Evolutionary conservation across 2,329 filamentous ascomycete species (phyloP).

Genomic region (Alternaria rosae): DNA sequence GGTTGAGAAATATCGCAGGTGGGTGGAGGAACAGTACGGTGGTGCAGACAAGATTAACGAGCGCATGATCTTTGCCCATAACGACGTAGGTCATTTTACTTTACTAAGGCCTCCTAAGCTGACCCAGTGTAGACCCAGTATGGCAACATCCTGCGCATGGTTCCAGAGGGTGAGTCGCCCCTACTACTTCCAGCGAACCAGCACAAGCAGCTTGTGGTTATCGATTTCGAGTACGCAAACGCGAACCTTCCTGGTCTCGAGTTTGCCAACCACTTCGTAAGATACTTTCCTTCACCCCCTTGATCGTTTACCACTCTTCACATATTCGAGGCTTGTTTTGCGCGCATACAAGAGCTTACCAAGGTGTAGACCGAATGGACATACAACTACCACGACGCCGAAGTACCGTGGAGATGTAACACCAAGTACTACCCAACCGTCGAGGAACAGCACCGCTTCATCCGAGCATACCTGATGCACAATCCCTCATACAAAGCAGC

Average conservation of each 20-base stretch:
- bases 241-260: slow-evolving; percentile 87
- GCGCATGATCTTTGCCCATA: slow-evolving; percentile 91
- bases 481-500: slow-evolving; percentile 69
- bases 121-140: slow-evolving; percentile 80
- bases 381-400: slow-evolving; percentile 90
- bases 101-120: neutral
- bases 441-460: slow-evolving; percentile 84
- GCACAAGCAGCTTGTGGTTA: slow-evolving; percentile 95
- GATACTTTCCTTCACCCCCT: slow-evolving; percentile 23
- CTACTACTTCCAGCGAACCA: slow-evolving; percentile 88
- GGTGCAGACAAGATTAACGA: slow-evolving; percentile 71
- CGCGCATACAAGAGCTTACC: neutral
- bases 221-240: slow-evolving; percentile 96
- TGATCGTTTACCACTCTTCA: neutral
- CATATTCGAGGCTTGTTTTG: neutral
- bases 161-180: slow-evolving; percentile 76
- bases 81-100: slow-evolving; percentile 74
- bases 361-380: slow-evolving; percentile 79
- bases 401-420: slow-evolving; percentile 71
- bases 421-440: slow-evolving; percentile 74
- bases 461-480: slow-evolving; percentile 87
- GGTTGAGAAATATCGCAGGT: slow-evolving; percentile 78
- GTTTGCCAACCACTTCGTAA: slow-evolving; percentile 95
- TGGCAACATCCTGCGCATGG: slow-evolving; percentile 88
- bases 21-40: slow-evolving; percentile 76